These are phyloP conservation scores for Geranium incanum DNA, from an alignment of 441 rosid genomes.

Conservation along the genomic window DNA sequence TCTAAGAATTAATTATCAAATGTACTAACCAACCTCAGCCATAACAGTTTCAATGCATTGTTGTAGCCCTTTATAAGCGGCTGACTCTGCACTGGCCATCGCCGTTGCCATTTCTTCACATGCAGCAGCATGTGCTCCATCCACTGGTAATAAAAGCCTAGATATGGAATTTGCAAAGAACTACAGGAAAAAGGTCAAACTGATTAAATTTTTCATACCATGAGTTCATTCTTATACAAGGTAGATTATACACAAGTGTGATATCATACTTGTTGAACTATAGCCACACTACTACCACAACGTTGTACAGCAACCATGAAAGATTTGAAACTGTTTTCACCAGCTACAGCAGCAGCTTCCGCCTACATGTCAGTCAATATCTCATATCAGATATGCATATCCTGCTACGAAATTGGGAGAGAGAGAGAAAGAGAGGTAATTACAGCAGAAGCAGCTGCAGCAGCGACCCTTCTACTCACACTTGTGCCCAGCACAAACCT, in stretches of 20 bases:
- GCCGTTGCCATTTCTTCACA: slow-evolving; percentile 99
- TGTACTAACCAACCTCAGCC: slow-evolving; percentile 69
- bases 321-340: slow-evolving; percentile 97
- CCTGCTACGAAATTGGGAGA: not conserved
- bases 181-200: slow-evolving; percentile 38
- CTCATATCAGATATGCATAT: not conserved
- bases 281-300: slow-evolving; percentile 95
- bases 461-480: slow-evolving; percentile 91
- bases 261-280: slow-evolving; percentile 82
- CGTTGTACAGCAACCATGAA: slow-evolving; percentile 99
- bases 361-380: slow-evolving; percentile 49
- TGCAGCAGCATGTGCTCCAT: slow-evolving; percentile 96
- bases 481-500: slow-evolving; percentile 83
- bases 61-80: slow-evolving; percentile 98
- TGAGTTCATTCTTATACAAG: slow-evolving; percentile 9
- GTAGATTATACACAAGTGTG: slow-evolving; percentile 16
- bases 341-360: slow-evolving; percentile 99
- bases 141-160: slow-evolving; percentile 92
- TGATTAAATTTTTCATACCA: slow-evolving; percentile 15
- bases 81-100: slow-evolving; percentile 93
- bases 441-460: slow-evolving; percentile 99
- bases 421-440: slow-evolving; percentile 29
- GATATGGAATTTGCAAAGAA: slow-evolving; percentile 94
- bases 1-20: slow-evolving; percentile 6
- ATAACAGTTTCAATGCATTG: slow-evolving; percentile 98